Evolutionary conservation across 768 basidiomycete species (phyloP), one percentile per base, ranked within the genome.

Genomic region (Fibroporia radiculosa): DNA sequence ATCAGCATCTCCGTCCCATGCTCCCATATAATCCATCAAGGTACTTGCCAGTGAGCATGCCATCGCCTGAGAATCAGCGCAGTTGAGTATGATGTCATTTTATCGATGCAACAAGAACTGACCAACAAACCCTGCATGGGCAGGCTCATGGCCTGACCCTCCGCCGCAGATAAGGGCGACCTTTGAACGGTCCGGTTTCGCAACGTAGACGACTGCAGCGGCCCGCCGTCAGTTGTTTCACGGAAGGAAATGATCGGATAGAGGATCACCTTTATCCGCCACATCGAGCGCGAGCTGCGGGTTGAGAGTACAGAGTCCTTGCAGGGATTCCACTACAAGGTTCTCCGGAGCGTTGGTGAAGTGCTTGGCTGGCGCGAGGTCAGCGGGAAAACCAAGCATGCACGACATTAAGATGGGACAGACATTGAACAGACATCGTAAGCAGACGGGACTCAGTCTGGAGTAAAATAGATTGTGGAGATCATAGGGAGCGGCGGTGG

Each of bases 61-160:
- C 92, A 48, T 77, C 64, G 31, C 87, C 85, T 86, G 43, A 0
- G 39, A 47, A 7, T 33, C 7, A 32, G 35, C 26, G 49, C 23
- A 27, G 12, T 11, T 32, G 27, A 31, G 39, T 13, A 32, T 19
- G 18, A 28, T 16, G 25, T 33, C 31, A 42, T 6, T 12, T 36
- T 14, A n/a, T 14, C 7, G 25, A 22, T 20, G 19, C 19, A 44
- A 45, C 29, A 7, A 7, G 18, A 33, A 59, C 73, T 51, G 50
- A 83, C 90, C 92, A n/a, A 95, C 91, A 54, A 86, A 93, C 1
- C 79, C 86, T 4, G 88, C 78, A 64, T 93, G 91, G 13, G 91
- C 77, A 6, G 93, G 93, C 56, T 96, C 93, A 58, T 96, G 93
- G 4, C 93, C 88, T 20, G 83, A 79, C 25, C 90, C 89, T 4